Evolutionary conservation across 176 grass and related monocot species (phyloP), one percentile per base, ranked within the genome.

Genomic region (Carex scoparia): DNA sequence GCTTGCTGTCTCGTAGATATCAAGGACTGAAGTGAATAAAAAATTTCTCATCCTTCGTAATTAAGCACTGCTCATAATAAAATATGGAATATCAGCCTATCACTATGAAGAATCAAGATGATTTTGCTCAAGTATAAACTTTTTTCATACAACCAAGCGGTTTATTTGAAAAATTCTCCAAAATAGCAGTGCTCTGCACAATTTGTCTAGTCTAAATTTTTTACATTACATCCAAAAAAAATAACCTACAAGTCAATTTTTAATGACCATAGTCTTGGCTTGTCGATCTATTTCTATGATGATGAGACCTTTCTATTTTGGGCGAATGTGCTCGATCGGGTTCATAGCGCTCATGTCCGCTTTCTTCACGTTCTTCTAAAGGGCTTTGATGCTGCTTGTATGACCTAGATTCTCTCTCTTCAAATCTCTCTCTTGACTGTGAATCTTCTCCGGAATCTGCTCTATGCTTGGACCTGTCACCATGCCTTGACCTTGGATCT

Each of bases 401-500:
- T 18, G 79, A 90, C 19, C 57, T 53, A 42, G 84, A 88, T 63
- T 90, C 95, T 72, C 44, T 78, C 73, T 89, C 85, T 1, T 65
- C 83, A 10, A 85, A 92, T 85, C 90, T 79, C 13, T 49, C 19
- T 30, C 79, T 88, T 55, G 66, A 86, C 18, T 16, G 79, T 37
- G n/a, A 81, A 66, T 85, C 65, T 79, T 89, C 89, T 65, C 63
- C 79, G 46, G 61, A 49, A 13, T 55, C 67, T 0, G 5, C 91
- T 66, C 44, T 61, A 84, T 88, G 84, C 2, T 71, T 80, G 10
- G 85, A 70, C 61, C 44, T 46, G 69, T 84, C 86, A 81, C 69
- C 79, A 7, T 87, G 81, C 49, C 70, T 88, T 68, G 66, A 86
- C 10, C 49, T 89, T 42, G 30, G 59, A 61, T 85, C 79, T 85